Evolutionary conservation across 2,329 filamentous ascomycete species (phyloP).

Genomic region (Fusarium duplospermum): DNA sequence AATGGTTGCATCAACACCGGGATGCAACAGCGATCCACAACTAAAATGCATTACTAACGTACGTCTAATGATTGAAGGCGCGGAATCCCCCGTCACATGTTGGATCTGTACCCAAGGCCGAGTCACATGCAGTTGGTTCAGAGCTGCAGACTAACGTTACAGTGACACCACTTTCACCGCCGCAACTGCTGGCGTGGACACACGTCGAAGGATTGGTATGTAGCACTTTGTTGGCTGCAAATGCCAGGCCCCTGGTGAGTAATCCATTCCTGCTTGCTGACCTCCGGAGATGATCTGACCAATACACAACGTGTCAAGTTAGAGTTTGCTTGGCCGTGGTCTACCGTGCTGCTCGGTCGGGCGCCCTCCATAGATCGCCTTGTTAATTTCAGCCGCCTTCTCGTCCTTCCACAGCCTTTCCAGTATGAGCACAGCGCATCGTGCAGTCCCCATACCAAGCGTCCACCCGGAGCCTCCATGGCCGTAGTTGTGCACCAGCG

Average conservation of each 20-base stretch:
- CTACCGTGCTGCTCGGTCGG: not conserved
- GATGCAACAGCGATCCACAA: not conserved
- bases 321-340: not conserved
- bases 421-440: not conserved
- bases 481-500: not conserved
- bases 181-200: not conserved
- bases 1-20: not conserved
- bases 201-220: not conserved
- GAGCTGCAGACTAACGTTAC: not conserved
- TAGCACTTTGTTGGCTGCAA: not conserved
- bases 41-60: not conserved
- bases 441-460: slow-evolving; percentile 1
- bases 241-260: not conserved
- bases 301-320: not conserved
- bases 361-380: not conserved
- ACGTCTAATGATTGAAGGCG: not conserved
- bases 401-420: not conserved
- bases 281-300: not conserved
- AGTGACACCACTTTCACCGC: not conserved
- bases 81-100: not conserved
- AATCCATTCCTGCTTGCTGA: not conserved
- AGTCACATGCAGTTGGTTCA: not conserved
- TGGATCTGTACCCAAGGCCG: not conserved
- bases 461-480: slow-evolving; percentile 7
- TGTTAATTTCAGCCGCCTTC: not conserved